These are phyloP conservation scores for Cynara cardunculus DNA, from an alignment of 129 eudicot species.

Conservation along the genomic window DNA sequence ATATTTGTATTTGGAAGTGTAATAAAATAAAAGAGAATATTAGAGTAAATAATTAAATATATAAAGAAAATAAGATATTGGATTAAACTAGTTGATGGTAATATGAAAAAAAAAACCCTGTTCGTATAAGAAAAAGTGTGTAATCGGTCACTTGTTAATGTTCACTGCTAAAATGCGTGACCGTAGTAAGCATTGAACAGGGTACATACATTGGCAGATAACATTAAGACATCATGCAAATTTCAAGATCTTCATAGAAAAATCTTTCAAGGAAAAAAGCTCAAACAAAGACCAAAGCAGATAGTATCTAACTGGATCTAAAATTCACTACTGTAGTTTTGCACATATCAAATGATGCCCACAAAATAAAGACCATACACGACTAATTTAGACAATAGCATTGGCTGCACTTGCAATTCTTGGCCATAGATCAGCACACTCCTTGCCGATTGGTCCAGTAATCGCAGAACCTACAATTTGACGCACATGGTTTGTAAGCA, in stretches of 20 bases:
- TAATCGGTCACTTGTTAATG: too few species aligned
- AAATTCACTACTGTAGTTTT: not conserved
- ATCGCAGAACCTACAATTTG: constrained; percentile 53
- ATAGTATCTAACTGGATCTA: not conserved
- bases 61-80: too few species aligned
- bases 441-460: constrained; percentile 74
- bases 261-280: not conserved
- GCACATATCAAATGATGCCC: not conserved
- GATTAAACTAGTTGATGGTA: too few species aligned
- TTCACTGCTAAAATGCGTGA: too few species aligned
- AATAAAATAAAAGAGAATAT: too few species aligned
- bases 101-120: too few species aligned
- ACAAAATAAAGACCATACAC: not conserved
- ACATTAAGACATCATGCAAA: too few species aligned
- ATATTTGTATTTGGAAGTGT: too few species aligned
- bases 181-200: too few species aligned
- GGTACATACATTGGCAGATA: too few species aligned
- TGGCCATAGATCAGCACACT: constrained; percentile 76
- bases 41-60: too few species aligned
- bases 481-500: not conserved
- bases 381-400: constrained; percentile 43
- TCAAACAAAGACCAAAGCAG: not conserved
- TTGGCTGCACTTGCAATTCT: constrained; percentile 70
- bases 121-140: too few species aligned
- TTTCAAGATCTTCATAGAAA: not conserved